Evolutionary conservation across 495 filamentous ascomycete genomes (phyloP).

Genomic region (Trichoderma gamsii): DNA sequence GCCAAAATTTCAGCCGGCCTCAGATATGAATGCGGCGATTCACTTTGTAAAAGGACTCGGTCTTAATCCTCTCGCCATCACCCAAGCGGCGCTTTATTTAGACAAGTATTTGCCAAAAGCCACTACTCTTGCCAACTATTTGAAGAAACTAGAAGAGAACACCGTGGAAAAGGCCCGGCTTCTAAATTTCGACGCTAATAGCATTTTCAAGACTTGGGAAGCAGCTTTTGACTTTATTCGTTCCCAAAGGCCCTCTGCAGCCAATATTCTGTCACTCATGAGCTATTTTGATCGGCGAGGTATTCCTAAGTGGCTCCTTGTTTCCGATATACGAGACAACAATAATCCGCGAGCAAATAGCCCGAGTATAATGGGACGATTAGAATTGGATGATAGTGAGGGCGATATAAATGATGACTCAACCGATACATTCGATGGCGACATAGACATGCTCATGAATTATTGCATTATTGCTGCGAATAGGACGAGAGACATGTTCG

Average conservation of each 20-base stretch:
- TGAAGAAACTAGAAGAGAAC: neutral
- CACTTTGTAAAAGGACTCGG: constrained; percentile 24
- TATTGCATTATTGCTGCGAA: constrained; percentile 35
- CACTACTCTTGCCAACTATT: neutral
- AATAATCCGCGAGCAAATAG: constrained; percentile 15
- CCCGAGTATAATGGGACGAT: constrained; percentile 19
- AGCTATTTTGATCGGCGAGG: constrained; percentile 36
- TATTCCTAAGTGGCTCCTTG: constrained; percentile 35
- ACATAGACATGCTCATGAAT: neutral
- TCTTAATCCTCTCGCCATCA: constrained; percentile 42
- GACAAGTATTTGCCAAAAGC: constrained; percentile 20
- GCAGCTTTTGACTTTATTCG: constrained; percentile 39
- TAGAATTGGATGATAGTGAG: constrained; percentile 23
- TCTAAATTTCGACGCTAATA: neutral
- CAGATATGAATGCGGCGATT: neutral
- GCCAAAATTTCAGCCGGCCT: neutral
- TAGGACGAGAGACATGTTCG: constrained; percentile 23
- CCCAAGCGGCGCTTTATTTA: constrained; percentile 46
- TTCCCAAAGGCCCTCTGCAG: constrained; percentile 30
- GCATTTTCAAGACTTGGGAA: constrained; percentile 28
- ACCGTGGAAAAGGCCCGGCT: neutral
- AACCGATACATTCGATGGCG: neutral
- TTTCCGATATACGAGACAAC: constrained; percentile 17
- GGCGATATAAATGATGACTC: constrained; percentile 30
- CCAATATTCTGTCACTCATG: constrained; percentile 42